Evolutionary conservation across 2,329 filamentous ascomycete genomes (phyloP), one percentile per base, ranked within the genome.

Genomic region (Tolypocladium nubicola): DNA sequence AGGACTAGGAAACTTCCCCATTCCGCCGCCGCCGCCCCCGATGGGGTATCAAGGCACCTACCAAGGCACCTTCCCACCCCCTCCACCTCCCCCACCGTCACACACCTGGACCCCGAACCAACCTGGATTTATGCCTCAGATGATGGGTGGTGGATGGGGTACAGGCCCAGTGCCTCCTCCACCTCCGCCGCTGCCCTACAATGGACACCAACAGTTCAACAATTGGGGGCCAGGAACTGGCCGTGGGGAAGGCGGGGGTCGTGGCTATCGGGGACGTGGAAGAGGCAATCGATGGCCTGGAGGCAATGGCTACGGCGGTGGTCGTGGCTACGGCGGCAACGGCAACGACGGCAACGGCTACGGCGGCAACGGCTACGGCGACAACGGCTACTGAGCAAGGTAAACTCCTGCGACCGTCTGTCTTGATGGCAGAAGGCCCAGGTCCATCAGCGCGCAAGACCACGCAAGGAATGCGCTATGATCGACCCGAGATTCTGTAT

Each of bases 31-130:
- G 14, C 54, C 57, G 37, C 57, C 69, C 0, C 73, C 73, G 11
- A 62, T 63, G 16, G 72, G 73, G 6, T 76, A 73, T 55, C 68
- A 70, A 53, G 75, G 74, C 2, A 68, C 70, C 13, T 78, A 73
- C 56, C 68, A 70, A 52, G 75, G 74, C 3, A 68, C 69, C 11
- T 78, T 76, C 75, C 75, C 74, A 7, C 69, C 67, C 1, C 69
- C 68, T 0, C 71, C 68, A 1, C 67, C 67, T n/a, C 68, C 65
- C 49, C 66, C 61, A 14, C 61, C 58, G 6, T 60, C 61, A 8
- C 61, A 63, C 55, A 62, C 56, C 52, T 72, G 69, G 70, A 66
- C 63, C 9, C 61, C 64, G 4, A 65, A 70, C 45, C 62, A 52
- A 19, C 37, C 66, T 23, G 59, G 61, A 30, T 63, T 68, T 58